Percentiles rank a stretch among this genome's conserved stretches.
Evolutionary conservation across 2,329 filamentous ascomycete genomes (phyloP).

Genomic region (Penicillium fuscoglaucum): DNA sequence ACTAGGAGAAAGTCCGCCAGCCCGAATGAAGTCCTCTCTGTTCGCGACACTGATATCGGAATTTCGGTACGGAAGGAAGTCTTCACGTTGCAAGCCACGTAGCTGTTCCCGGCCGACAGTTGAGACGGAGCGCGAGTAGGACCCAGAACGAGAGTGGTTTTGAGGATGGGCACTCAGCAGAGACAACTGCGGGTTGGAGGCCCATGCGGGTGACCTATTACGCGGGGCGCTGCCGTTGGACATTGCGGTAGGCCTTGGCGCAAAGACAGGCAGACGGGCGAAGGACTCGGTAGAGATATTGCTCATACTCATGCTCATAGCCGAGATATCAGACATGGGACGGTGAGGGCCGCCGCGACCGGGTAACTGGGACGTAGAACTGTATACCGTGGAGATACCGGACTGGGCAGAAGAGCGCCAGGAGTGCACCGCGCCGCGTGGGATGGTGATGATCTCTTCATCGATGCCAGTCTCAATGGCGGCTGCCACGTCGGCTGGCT

Average conservation of each 20-base stretch:
- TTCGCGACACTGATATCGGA: conserved; percentile 40
- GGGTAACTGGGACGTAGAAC: conserved; percentile 22
- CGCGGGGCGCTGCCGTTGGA: conserved; percentile 13
- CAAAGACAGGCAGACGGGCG: conserved; percentile 37
- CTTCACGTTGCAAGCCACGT: conserved; percentile 37
- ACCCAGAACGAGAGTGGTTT: conserved; percentile 15
- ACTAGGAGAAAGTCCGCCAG: conserved; percentile 22
- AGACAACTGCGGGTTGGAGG: conserved; percentile 22
- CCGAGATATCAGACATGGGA: conserved; percentile 30
- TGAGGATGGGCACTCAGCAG: background rate
- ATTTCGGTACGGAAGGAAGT: conserved; percentile 38
- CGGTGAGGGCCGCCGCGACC: conserved; percentile 18
- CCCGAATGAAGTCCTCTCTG: conserved; percentile 37
- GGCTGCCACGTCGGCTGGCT: conserved; percentile 29
- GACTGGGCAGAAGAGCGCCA: conserved; percentile 39
- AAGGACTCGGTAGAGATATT: conserved; percentile 33
- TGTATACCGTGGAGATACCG: conserved; percentile 34
- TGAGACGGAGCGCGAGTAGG: conserved; percentile 27
- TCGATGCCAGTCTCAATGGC: conserved; percentile 32
- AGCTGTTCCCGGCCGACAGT: conserved; percentile 33
- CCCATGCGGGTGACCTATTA: conserved; percentile 14
- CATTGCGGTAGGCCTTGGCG: conserved; percentile 28
- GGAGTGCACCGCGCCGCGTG: conserved; percentile 35
- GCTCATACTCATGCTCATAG: conserved; percentile 32
- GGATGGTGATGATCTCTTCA: conserved; percentile 41